phyloP scores from a whole-genome alignment of 2,329 filamentous ascomycete species.

The Dendrostoma leiphaemia region DNA sequence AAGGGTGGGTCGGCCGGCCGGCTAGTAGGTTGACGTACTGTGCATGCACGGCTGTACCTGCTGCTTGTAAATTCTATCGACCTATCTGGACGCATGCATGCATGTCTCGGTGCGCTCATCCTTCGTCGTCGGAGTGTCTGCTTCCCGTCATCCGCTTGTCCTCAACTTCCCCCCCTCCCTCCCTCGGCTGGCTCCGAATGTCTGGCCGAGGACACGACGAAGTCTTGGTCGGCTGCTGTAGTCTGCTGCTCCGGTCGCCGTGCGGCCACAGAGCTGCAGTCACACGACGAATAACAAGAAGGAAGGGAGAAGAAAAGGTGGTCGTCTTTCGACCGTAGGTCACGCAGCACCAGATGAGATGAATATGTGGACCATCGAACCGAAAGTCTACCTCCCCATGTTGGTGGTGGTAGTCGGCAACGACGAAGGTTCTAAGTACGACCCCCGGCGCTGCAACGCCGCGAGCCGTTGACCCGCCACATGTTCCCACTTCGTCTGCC shows the following conservation, averaged over 20 bases:
- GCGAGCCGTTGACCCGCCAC: not conserved
- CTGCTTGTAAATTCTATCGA: not conserved
- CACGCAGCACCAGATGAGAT: not conserved
- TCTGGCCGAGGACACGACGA: not conserved
- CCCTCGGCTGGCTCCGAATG: not conserved
- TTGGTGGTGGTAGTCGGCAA: not conserved
- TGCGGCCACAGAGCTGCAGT: no score
- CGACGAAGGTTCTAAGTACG: no score
- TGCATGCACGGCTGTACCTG: not conserved
- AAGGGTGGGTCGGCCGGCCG: not conserved
- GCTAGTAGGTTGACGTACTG: not conserved
- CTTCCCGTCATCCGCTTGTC: not conserved
- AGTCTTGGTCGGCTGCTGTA: no score
- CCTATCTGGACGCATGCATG: not conserved
- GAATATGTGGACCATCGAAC: not conserved
- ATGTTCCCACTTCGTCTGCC: not conserved
- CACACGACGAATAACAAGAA: no score
- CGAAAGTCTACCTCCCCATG: no score
- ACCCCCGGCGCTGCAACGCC: not conserved
- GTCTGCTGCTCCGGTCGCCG: no score
- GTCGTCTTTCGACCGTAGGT: no score
- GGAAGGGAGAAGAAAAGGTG: no score
- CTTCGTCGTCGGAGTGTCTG: not conserved
- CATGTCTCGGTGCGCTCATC: conserved; percentile 2
- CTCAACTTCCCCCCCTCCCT: not conserved